Percentiles rank a stretch among this genome's conserved stretches.
Conservation (phyloP, 768 basidiomycete genomes). For the Lepiota brunneoincarnata region DNA sequence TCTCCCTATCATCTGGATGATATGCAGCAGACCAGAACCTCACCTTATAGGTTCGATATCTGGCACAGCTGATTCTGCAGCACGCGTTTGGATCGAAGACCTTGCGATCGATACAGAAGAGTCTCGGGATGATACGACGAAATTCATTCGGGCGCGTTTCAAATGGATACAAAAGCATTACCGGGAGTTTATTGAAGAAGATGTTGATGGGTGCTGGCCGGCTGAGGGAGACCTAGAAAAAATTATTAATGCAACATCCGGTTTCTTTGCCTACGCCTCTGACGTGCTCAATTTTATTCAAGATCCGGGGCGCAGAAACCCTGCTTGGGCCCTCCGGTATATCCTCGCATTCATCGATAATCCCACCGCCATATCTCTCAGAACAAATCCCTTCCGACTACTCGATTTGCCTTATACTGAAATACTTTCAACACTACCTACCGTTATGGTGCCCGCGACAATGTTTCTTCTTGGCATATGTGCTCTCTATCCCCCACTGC, state of each 20-base stretch:
- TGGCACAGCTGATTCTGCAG: neutral
- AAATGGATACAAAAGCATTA: neutral
- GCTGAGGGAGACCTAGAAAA: neutral
- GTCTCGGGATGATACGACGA: neutral
- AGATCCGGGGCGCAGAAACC: too few species aligned
- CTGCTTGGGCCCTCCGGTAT: too few species aligned
- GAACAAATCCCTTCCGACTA: too few species aligned
- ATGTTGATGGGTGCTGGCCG: constrained; percentile 1
- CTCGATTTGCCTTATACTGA: too few species aligned
- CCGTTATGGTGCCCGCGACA: too few species aligned
- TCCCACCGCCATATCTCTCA: too few species aligned
- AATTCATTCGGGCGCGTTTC: neutral
- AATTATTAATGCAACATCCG: constrained; percentile 5
- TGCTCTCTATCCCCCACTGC: neutral
- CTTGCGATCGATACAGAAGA: neutral
- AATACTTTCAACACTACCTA: too few species aligned
- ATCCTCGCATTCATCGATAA: too few species aligned
- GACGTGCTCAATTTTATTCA: constrained; percentile 8
- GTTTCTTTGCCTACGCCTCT: constrained; percentile 14
- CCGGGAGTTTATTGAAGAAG: too few species aligned
- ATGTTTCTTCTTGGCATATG: neutral
- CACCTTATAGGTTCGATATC: constrained; percentile 1
- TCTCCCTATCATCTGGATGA: constrained; percentile 4
- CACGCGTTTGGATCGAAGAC: neutral
- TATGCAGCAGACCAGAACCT: constrained; percentile 12